Evolutionary conservation across 805 yeast genomes (phyloP), one percentile per base, ranked within the genome.

Genomic region (Ogataea nakhonphanomensis): DNA sequence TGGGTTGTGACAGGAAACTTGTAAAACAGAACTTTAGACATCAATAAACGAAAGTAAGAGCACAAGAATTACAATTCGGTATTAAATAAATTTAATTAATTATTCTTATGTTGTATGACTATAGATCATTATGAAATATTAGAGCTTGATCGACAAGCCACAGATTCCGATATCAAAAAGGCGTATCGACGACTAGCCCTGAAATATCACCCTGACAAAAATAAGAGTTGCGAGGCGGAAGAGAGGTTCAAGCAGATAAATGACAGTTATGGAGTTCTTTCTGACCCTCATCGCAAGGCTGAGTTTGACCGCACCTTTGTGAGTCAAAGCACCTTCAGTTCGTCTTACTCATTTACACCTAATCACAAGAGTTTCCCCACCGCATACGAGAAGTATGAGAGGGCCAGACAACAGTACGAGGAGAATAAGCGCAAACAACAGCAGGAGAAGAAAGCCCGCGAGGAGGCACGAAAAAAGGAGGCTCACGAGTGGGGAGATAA

Each of bases 171-270:
- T 45, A 77, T 87, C 55, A 84, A 84, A 59, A 85, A 84, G 59
- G 89, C 95, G 1, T 87, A 84, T 64, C 71, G 89, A 53, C 79
- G 76, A 53, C 72, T 79, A 50, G 95, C 95, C 3, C 70, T 85
- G 44, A 69, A 67, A 47, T 75, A 75, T 54, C 95, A 86, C 59
- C 95, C 95, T 0, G 95, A 86, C 58, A 86, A 87, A 66, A 82
- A 85, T 57, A 78, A 76, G 9, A 66, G 63, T 33, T 54, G 54
- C 35, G 70, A 80, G 39, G 84, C 84, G 17, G 95, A 87, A 60
- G 73, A 71, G 40, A 84, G 83, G 53, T 90, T 91, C 93, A 86
- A 91, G 44, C 84, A 79, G 38, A 81, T 91, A 42, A 91, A 86
- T 58, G 87, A 84, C 55, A 96, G 97, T 0, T 89, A 91, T 61